Evolutionary conservation across 352 stramenopile species (phyloP), one percentile per base, ranked within the genome.

Genomic region (Phytophthora brassicae): DNA sequence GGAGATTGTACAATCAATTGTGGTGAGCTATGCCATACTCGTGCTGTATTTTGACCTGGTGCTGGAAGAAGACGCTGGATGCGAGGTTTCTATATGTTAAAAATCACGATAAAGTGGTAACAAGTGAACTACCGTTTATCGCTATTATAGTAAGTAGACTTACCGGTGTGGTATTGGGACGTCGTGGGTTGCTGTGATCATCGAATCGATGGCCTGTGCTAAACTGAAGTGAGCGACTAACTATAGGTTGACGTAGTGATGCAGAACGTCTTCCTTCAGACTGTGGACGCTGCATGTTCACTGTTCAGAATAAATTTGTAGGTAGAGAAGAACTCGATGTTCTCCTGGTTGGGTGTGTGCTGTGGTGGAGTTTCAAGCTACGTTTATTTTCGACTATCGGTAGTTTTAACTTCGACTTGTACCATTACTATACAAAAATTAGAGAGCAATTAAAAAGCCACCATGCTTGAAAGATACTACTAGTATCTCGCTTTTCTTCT

Each of bases 151-250:
- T n/a, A 45, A 45, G 13, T 0, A 35, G 33, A 13, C 31, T 44
- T 70, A 79, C 71, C n/a, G 72, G 66, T 29, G 72, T 78, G 16
- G 69, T 78, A 39, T 76, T 76, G 2, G 72, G 72, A 5, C 72
- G 72, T 12, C 68, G 57, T 19, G 69, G 66, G 1, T 68, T 50
- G 24, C 20, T 56, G 16, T 31, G 14, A 41, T 48, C 41, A 17
- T 17, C 38, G 19, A 13, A 12, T 39, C 45, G 35, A 33, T 48
- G 39, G 22, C 24, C 20, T 16, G 58, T 13, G 7, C 50, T 22
- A 55, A 69, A 60, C 47, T 71, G 44, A 13, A 71, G 51, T 0
- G 64, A 71, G 35, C 64, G 64, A 24, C 45, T 39, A 44, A 68
- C 57, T 7, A 60, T 46, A 4, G 50, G 17, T 26, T 22, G 45